Percentiles rank a stretch among this genome's conserved stretches.
These are phyloP conservation scores for Ambrosia trifida DNA, from an alignment of 129 eudicot genomes.

Conservation along the genomic window DNA sequence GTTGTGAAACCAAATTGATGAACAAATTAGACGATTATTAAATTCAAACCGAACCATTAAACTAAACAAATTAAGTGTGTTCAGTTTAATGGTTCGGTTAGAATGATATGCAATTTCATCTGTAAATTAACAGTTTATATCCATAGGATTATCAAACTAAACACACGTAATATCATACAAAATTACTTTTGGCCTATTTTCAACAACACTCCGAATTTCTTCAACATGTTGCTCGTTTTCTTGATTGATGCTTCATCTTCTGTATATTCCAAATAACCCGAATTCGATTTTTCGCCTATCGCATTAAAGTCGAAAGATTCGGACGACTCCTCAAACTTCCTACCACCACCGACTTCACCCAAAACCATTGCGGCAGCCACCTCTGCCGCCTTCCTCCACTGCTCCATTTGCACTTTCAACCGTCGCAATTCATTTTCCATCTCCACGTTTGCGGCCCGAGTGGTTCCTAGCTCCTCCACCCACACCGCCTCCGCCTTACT, in stretches of 20 bases:
- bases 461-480: conserved; percentile 54
- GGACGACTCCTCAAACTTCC: conserved; percentile 49
- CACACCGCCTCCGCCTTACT: conserved; percentile 28
- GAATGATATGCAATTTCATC: no score
- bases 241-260: conserved; percentile 71
- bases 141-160: background rate
- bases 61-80: no score
- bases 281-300: conserved; percentile 49
- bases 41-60: no score
- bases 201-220: conserved; percentile 73
- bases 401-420: conserved; percentile 82
- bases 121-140: conserved; percentile 2
- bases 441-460: conserved; percentile 59
- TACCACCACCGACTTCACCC: conserved; percentile 39
- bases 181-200: conserved; percentile 76
- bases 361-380: conserved; percentile 85
- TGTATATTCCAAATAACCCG: conserved; percentile 54
- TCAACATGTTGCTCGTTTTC: conserved; percentile 70
- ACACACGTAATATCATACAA: background rate
- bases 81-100: no score
- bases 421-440: conserved; percentile 74
- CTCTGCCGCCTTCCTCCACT: conserved; percentile 99
- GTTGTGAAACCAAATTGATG: no score
- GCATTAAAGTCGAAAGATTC: conserved; percentile 54
- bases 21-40: no score